Evolutionary conservation across 129 eudicot genomes (phyloP), one percentile per base, ranked within the genome.

Genomic region (Chrysanthemum makinoi): DNA sequence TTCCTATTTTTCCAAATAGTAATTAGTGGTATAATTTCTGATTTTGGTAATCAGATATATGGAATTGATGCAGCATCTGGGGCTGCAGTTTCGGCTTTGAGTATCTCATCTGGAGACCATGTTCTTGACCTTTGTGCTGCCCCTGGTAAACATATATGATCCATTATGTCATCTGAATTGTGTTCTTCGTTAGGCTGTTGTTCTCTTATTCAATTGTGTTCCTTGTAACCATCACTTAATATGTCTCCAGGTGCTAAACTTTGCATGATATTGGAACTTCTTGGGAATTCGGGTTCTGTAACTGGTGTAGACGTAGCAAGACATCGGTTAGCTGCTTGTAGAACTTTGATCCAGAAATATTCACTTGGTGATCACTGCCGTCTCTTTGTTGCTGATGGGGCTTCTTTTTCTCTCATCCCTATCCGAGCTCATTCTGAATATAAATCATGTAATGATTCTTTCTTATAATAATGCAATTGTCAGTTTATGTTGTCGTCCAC

Each of bases 1-100:
- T 20, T 20, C 20, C 20, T 0, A 35, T 6, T 35, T 35, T 35
- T 1, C 44, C 1, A 35, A 35, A 39, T 39, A 39, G 44, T 39
- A 39, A 39, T 6, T 39, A 39, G 44, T 39, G 44, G 24, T 22
- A 22, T 22, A 1, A 0, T 22, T 35, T 35, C 43, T 0, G 43
- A 35, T 35, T 35, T 35, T 35, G 43, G 52, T 26, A 44, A 65
- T 76, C 79, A 93, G 98, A 83, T 94, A 59, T 94, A 87, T 79
- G 98, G 92, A 63, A 87, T 85, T 49, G 98, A 89, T 89, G 98
- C 96, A 62, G 88, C 98, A 66, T 87, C 98, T 65, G 98, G 96
- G 53, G 98, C 96, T 82, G 98, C 93, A 55, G 88, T 94, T 78
- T 76, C 78, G 51, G 95, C 97, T 57, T 81, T 94, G 66, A 84